Conservation (phyloP, 164 flowering plant species). For the Chimonanthus praecox region DNA sequence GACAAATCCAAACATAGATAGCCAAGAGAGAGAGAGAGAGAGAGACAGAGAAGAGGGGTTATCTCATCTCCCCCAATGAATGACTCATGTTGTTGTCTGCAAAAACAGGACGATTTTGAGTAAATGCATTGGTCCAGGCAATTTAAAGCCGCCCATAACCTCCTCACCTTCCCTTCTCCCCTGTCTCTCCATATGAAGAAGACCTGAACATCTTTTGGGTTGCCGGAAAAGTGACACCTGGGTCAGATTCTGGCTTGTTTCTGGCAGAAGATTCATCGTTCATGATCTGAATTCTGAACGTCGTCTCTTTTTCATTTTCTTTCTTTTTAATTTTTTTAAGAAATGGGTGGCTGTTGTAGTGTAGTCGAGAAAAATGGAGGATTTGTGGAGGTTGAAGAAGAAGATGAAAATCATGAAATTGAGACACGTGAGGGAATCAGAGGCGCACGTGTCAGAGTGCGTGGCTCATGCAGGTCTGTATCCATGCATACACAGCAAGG, state of each 20-base stretch:
- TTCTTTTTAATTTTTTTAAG: not conserved
- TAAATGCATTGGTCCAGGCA: not conserved
- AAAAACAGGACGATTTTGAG: not conserved
- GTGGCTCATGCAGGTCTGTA: slow-evolving; percentile 37
- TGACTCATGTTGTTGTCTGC: not conserved
- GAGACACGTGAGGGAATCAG: slow-evolving; percentile 3
- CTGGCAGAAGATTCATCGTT: not conserved
- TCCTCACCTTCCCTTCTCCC: not conserved
- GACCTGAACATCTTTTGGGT: slow-evolving; percentile 4
- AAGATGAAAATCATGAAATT: slow-evolving; percentile 15
- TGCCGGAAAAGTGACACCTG: not conserved
- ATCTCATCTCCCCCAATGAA: not conserved
- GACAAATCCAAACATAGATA: not conserved
- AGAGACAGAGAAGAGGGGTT: not conserved
- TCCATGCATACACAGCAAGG: slow-evolving; percentile 72
- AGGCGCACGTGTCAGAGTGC: slow-evolving; percentile 45
- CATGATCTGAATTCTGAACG: not conserved
- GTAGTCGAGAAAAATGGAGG: slow-evolving; percentile 14
- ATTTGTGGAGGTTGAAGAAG: slow-evolving; percentile 8
- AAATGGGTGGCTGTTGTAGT: slow-evolving; percentile 67
- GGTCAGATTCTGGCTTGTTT: slow-evolving; percentile 3
- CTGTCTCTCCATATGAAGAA: not conserved
- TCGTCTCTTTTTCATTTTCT: slow-evolving; percentile 1
- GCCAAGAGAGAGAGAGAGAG: not conserved
- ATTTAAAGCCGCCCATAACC: not conserved